These are phyloP conservation scores for Rhodotorula sp. DNA, from an alignment of 1,284 basidiomycete species.

Conservation along the genomic window DNA sequence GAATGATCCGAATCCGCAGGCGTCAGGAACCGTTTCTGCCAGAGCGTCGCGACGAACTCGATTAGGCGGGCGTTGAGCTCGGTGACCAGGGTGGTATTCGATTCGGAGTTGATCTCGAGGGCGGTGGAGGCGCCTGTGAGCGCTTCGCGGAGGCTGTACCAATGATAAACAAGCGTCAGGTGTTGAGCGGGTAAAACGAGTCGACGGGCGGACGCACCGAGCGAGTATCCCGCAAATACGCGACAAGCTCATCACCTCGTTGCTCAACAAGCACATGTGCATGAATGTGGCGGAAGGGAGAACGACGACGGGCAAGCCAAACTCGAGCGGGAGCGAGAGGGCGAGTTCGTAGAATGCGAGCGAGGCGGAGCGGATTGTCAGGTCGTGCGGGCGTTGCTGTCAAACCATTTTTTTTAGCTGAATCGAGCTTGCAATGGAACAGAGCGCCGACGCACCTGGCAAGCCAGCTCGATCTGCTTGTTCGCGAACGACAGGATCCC, in stretches of 20 bases:
- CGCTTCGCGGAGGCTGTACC: conserved; percentile 25
- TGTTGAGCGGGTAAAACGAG: too few species aligned
- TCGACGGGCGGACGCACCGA: too few species aligned
- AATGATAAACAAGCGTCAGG: too few species aligned
- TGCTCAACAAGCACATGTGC: conserved; percentile 8
- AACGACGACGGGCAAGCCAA: conserved; percentile 11
- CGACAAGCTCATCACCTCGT: conserved; percentile 12
- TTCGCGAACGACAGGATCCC: background rate
- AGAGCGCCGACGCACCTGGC: background rate
- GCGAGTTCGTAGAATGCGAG: conserved; percentile 14
- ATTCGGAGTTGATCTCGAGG: background rate
- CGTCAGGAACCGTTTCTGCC: conserved; percentile 16
- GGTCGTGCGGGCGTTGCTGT: conserved; percentile 5
- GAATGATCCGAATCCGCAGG: background rate
- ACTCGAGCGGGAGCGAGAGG: conserved; percentile 16
- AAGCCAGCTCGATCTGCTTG: background rate
- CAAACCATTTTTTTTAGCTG: background rate
- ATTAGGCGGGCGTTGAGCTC: conserved; percentile 17
- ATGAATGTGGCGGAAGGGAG: conserved; percentile 14
- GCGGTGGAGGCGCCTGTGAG: conserved; percentile 17
- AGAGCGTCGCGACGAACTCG: conserved; percentile 19
- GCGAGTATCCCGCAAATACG: conserved; percentile 19
- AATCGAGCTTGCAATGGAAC: background rate
- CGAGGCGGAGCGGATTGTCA: conserved; percentile 12
- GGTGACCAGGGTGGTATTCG: background rate